Evolutionary conservation across 2,329 filamentous ascomycete genomes (phyloP).

Genomic region (Acephala macrosclerotiorum): DNA sequence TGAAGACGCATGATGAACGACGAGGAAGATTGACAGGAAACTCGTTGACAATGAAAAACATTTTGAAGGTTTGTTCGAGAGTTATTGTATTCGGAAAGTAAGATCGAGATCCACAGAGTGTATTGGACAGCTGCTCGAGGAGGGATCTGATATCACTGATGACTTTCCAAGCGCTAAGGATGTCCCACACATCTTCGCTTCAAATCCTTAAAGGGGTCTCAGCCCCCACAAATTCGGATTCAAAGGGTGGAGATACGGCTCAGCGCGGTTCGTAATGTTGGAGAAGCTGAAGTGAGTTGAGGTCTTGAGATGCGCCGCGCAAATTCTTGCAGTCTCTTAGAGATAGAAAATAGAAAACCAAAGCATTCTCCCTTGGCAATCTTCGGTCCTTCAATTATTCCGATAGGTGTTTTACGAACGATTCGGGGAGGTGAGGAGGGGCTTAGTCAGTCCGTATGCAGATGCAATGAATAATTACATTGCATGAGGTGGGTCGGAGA

Average conservation of each 20-base stretch:
- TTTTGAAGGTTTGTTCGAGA: not conserved
- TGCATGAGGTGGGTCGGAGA: slow-evolving; percentile 9
- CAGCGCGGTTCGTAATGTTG: not conserved
- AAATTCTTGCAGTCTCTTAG: not conserved
- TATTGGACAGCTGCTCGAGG: not conserved
- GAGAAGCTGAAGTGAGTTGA: slow-evolving; percentile 7
- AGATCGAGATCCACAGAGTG: not conserved
- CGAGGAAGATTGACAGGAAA: not conserved
- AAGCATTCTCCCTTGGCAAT: not conserved
- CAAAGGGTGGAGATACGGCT: not conserved
- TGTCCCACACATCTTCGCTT: not conserved
- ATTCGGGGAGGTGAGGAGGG: not conserved
- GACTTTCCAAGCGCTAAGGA: not conserved
- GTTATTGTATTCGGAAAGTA: not conserved
- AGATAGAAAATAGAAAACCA: slow-evolving; percentile 10
- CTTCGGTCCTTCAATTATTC: not conserved
- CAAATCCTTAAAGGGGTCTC: not conserved
- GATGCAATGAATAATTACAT: slow-evolving; percentile 15
- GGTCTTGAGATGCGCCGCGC: not conserved
- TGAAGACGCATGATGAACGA: not conserved
- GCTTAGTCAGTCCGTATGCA: slow-evolving; percentile 8
- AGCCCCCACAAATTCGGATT: not conserved
- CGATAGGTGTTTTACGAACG: slow-evolving; percentile 1
- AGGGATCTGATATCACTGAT: not conserved
- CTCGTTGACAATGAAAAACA: not conserved